Evolutionary conservation across 2,329 filamentous ascomycete genomes (phyloP), one percentile per base, ranked within the genome.

Genomic region (Talaromyces islandicus): DNA sequence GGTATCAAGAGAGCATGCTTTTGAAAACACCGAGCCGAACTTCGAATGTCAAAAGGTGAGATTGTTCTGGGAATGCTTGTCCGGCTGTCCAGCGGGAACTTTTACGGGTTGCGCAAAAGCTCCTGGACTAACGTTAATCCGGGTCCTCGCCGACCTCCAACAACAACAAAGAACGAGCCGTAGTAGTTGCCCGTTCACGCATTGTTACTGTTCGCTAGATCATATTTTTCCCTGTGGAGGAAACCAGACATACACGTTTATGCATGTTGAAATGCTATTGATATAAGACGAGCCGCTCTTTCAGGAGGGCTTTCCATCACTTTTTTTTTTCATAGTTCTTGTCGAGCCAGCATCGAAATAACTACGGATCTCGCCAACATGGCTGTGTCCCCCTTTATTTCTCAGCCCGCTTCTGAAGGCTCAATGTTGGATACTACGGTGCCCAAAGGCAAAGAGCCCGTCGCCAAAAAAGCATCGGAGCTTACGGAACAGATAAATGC

Each of bases 401-500:
- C 75, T 50, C 72, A 68, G 48, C 74, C 76, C 9, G 73, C 75
- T 14, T 70, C 72, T 30, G 65, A 67, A 59, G 66, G 69, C 19
- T 71, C 71, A 27, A 65, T 69, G 55, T 68, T 73, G 2, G 68
- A 71, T 21, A 67, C 68, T 60, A 67, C 69, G 46, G 70, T 71
- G 54, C 65, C 70, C 29, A 71, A 70, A 43, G 64, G 72, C 21
- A 76, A 73, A 63, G 69, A 69, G 32, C 64, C 73, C 43, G 70
- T 71, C 54, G 65, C 73, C 53, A 70, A 70, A 53, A 68, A 67
- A 56, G 69, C 69, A 54, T 73, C 72, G 46, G 78, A 80, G 58
- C 73, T 80, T 58, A 77, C 89, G n/a, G 90, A 93, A 75, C 88
- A 91, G 71, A 82, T 92, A 73, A 93, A 93, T 71, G 87, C 90